phyloP scores from a whole-genome alignment of 2,329 filamentous ascomycete species.

The Immersiporthe knoxdaviesiana region DNA sequence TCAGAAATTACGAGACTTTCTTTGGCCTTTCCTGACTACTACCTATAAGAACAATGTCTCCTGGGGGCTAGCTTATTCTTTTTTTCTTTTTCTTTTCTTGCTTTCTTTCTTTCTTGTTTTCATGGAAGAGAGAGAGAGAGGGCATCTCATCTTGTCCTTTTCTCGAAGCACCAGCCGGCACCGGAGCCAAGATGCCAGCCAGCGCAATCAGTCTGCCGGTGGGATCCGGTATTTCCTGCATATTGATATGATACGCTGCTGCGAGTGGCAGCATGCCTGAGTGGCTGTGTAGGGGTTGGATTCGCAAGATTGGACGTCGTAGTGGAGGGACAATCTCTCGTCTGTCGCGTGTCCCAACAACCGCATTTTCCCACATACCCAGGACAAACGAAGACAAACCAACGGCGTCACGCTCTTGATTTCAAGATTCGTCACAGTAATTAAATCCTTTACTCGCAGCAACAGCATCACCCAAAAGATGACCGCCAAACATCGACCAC shows the following conservation, averaged over 20 bases:
- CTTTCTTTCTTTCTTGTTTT: too few species aligned
- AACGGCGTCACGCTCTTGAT: neutral
- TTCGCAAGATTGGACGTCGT: neutral
- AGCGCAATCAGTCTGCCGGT: conserved; percentile 7
- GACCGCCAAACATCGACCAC: conserved; percentile 17
- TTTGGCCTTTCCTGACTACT: too few species aligned
- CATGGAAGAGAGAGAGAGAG: too few species aligned
- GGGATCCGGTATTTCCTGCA: conserved; percentile 3
- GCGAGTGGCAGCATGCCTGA: neutral
- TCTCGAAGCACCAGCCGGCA: neutral
- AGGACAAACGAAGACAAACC: neutral
- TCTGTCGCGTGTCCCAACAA: neutral
- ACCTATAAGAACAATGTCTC: neutral
- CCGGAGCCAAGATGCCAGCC: neutral
- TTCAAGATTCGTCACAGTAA: neutral
- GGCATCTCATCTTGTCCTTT: neutral
- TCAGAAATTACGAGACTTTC: neutral
- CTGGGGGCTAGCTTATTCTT: neutral
- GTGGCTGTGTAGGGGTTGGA: neutral
- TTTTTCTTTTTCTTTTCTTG: too few species aligned
- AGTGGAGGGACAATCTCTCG: neutral
- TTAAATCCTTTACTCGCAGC: neutral
- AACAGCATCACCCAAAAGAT: neutral
- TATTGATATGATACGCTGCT: neutral
- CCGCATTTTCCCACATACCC: neutral